phyloP scores from a whole-genome alignment of 257 asterid species.

The Nicotiana sylvestris region DNA sequence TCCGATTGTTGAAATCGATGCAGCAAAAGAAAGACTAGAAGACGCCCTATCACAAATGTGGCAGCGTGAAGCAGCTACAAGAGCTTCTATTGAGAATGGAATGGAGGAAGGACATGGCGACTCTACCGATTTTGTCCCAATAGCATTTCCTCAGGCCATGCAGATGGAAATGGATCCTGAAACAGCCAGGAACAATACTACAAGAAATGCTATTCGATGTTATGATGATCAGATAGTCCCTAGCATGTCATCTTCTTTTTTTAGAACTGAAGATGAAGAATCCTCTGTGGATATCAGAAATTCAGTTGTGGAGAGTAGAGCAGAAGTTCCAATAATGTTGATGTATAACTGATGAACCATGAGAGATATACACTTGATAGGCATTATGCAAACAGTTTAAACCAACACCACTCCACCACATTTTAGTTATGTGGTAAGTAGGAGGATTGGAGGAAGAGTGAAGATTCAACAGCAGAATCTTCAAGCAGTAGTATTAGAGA shows the following conservation, averaged over 20 bases:
- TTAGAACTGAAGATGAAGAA: constrained; percentile 60
- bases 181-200: constrained; percentile 46
- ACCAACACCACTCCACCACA: constrained; percentile 4
- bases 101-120: constrained; percentile 94
- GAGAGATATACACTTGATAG: constrained; percentile 19
- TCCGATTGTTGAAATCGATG: constrained; percentile 63
- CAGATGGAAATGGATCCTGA: constrained; percentile 56
- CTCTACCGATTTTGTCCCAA: constrained; percentile 55
- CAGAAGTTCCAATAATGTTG: constrained; percentile 64
- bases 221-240: constrained; percentile 95
- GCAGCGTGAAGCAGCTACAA: constrained; percentile 64
- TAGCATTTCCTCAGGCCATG: constrained; percentile 73
- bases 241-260: constrained; percentile 65
- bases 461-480: constrained; percentile 85
- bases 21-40: constrained; percentile 63
- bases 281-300: constrained; percentile 44
- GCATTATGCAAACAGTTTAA: constrained; percentile 2
- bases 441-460: constrained; percentile 52
- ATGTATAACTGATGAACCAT: constrained; percentile 30
- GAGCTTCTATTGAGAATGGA: constrained; percentile 62
- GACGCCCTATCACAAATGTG: constrained; percentile 79
- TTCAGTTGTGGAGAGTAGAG: constrained; percentile 49
- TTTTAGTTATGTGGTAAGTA: constrained; percentile 25
- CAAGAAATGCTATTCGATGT: constrained; percentile 24
- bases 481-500: constrained; percentile 25